Evolutionary conservation across 2,329 filamentous ascomycete species (phyloP).

Genomic region (Aspergillus glaucus): DNA sequence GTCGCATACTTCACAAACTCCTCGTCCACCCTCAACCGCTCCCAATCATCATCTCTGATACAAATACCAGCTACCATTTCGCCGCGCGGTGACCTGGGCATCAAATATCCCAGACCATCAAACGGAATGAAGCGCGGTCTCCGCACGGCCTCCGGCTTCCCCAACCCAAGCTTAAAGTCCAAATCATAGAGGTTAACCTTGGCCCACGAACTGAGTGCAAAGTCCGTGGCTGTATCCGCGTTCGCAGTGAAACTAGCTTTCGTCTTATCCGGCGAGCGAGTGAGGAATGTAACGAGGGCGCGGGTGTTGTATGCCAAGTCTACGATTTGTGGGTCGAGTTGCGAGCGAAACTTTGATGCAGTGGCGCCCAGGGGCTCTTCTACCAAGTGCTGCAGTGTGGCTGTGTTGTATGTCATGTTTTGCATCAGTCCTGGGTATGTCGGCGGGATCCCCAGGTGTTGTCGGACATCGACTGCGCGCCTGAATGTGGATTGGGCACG

Average conservation of each 20-base stretch:
- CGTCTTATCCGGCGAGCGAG: constrained; percentile 27
- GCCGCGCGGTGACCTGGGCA: constrained; percentile 41
- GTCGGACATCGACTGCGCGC: constrained; percentile 46
- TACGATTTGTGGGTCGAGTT: constrained; percentile 25
- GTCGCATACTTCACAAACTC: constrained; percentile 36
- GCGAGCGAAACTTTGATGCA: constrained; percentile 35
- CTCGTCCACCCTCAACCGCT: constrained; percentile 37
- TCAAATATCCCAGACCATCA: constrained; percentile 46
- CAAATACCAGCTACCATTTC: constrained; percentile 42
- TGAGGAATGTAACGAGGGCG: constrained; percentile 37
- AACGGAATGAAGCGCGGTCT: constrained; percentile 42
- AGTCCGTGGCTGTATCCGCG: constrained; percentile 35
- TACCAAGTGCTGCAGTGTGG: constrained; percentile 23
- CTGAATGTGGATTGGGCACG: constrained; percentile 28
- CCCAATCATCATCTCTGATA: constrained; percentile 44
- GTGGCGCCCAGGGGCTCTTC: constrained; percentile 27
- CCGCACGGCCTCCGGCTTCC: constrained; percentile 43
- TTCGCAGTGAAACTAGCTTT: constrained; percentile 16
- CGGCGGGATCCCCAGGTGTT: constrained; percentile 34
- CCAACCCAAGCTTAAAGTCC: constrained; percentile 43
- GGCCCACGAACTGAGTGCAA: constrained; percentile 52
- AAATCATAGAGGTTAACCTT: constrained; percentile 41
- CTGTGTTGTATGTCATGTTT: constrained; percentile 41
- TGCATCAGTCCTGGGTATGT: constrained; percentile 45
- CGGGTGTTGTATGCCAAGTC: constrained; percentile 30